Conservation (phyloP, 306 rosid genomes). For the Alnus rubra region DNA sequence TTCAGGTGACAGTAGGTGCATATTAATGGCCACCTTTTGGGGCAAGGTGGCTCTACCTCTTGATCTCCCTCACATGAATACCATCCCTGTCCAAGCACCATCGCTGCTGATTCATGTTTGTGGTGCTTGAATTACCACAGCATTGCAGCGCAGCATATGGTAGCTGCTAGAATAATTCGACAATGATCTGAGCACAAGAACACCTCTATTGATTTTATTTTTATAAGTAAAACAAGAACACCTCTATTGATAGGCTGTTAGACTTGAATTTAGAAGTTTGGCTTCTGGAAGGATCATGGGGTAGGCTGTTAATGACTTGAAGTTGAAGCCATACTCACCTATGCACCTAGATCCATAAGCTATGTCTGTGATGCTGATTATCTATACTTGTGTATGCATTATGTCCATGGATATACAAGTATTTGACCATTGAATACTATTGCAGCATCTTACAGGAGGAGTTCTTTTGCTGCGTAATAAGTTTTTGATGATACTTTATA, state of each 20-base stretch:
- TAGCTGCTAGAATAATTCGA: not conserved
- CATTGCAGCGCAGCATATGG: not conserved
- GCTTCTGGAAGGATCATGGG: slow-evolving; percentile 9
- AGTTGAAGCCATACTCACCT: not conserved
- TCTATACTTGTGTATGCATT: slow-evolving; percentile 4
- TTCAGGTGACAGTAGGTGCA: not conserved
- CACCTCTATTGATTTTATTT: not conserved
- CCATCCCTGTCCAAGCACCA: not conserved
- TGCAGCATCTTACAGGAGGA: slow-evolving; percentile 87
- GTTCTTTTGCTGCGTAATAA: slow-evolving; percentile 76
- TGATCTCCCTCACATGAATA: not conserved
- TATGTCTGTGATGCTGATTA: not conserved
- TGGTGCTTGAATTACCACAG: not conserved
- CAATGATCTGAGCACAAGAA: not conserved
- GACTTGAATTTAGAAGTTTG: not conserved
- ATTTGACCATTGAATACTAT: slow-evolving; percentile 24
- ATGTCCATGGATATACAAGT: slow-evolving; percentile 6
- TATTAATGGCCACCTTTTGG: not conserved
- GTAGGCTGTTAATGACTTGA: not conserved
- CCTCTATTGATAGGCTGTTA: not conserved
- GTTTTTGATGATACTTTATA: slow-evolving; percentile 63
- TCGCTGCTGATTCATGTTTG: not conserved
- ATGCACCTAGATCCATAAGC: not conserved
- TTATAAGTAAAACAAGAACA: not conserved
- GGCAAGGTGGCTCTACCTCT: not conserved